Evolutionary conservation across 208 protist genomes (phyloP).

Genomic region (Leptomonas seymouri): DNA sequence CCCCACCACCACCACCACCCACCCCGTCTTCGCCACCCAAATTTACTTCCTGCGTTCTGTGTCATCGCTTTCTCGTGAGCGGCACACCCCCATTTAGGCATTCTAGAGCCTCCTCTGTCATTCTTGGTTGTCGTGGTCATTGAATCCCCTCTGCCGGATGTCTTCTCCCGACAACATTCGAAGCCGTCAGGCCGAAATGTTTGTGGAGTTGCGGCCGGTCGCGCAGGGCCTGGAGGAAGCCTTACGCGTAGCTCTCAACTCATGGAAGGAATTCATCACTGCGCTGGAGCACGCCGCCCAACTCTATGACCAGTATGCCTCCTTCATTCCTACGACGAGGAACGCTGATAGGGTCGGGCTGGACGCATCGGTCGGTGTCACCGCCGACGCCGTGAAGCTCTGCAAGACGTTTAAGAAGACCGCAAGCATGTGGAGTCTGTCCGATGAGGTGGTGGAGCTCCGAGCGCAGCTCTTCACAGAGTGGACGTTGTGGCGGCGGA

Average conservation of each 20-base stretch:
- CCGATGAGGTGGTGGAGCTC: conserved; percentile 7
- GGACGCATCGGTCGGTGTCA: not conserved
- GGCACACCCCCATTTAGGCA: too few species aligned
- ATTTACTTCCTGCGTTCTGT: too few species aligned
- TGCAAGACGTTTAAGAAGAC: not conserved
- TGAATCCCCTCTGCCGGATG: not conserved
- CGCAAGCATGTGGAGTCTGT: not conserved
- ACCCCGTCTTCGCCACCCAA: too few species aligned
- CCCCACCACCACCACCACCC: too few species aligned
- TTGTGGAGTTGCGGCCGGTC: conserved; percentile 6
- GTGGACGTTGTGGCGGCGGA: conserved; percentile 4
- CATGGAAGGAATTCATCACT: not conserved
- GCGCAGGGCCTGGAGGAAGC: not conserved
- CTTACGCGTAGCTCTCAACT: conserved; percentile 5
- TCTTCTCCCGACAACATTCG: not conserved
- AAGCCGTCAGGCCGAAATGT: not conserved
- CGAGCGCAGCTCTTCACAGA: conserved; percentile 7
- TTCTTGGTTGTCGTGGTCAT: not conserved
- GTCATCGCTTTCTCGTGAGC: too few species aligned
- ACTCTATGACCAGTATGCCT: not conserved
- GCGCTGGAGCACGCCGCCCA: not conserved
- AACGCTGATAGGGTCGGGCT: not conserved
- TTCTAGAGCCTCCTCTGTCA: not conserved
- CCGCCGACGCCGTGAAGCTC: not conserved
- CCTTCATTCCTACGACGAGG: not conserved